Base-by-base conservation (phyloP, 768 basidiomycete genomes). In the Clavaria fumosa region DNA sequence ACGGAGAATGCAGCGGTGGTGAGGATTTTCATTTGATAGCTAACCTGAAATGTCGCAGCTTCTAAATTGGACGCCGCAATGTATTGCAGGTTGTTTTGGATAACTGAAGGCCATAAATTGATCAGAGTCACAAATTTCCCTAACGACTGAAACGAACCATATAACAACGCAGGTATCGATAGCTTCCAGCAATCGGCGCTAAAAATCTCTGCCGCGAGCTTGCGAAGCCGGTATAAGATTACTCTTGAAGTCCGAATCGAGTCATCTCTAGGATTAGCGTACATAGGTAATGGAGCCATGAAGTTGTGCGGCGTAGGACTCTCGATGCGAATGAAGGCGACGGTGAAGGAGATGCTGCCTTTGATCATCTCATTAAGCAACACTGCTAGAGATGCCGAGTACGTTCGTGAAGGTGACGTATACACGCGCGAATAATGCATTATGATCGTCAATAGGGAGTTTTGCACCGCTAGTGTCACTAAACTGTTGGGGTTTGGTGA, bases 21-120 rank as follows among this genome's bases (percentile, higher is more conserved):
- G 40, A 96, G 70, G 53, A 96, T 96, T 59, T 96, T 96, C 91
- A 96, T 93, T 60, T 96, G 90, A 55, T 96, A 93, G 6, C 85
- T 84, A 43, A 96, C 89, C 55, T 96, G 93, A 62, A 96, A 99
- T 3, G 91, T 88, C 9, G 93, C 91, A 37, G 90, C 90, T 28
- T 89, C 88, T 41, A 99, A 73, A 58, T 99, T 97, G 47, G 75
- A 74, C 43, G 93, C 80, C 18, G 95, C 95, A 47, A 96, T 88
- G 58, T 93, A 99, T 56, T 97, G 95, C 19, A 99, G 74, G 26
- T 86, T 84, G 56, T 95, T 96, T 58, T 99, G 88, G 14, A 93
- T 70, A 45, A 91, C 78, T 28, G 26, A 28, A 28, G 26, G 14
- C 9, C 26, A n/a, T n/a, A n/a, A n/a, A n/a, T n/a, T n/a, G n/a